phyloP scores from a whole-genome alignment of 2,329 filamentous ascomycete genomes.

The Phyllosticta citriasiana region DNA sequence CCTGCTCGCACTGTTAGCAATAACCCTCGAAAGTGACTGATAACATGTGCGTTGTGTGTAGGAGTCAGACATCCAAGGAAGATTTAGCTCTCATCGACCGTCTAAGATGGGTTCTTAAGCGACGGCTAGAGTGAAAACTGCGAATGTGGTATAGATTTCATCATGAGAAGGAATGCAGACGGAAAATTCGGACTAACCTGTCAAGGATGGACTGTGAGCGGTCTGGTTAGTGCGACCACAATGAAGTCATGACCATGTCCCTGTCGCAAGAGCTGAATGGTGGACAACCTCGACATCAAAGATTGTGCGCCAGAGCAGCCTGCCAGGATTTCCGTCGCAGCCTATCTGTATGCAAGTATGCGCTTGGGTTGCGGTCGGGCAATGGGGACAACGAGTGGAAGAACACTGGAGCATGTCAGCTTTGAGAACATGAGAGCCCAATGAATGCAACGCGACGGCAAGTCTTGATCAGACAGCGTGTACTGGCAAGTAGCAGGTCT shows the following conservation, averaged over 20 bases:
- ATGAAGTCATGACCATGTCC: too few relatives aligned
- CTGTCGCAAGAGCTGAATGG: too few relatives aligned
- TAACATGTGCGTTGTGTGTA: not conserved
- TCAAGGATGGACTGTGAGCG: not conserved
- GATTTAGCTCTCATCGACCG: slow-evolving; percentile 28
- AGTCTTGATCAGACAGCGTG: slow-evolving; percentile 54
- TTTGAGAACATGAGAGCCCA: not conserved
- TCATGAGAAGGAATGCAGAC: slow-evolving; percentile 10
- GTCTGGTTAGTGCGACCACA: not conserved
- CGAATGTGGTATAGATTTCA: slow-evolving; percentile 15
- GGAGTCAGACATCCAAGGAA: slow-evolving; percentile 32
- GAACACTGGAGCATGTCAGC: not conserved
- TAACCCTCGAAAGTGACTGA: not conserved
- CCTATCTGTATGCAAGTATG: not conserved
- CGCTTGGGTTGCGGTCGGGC: not conserved
- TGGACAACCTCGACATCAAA: not conserved
- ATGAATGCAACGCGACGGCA: not conserved
- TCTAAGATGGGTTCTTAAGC: slow-evolving; percentile 29
- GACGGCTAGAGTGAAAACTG: slow-evolving; percentile 24
- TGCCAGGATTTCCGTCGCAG: not conserved
- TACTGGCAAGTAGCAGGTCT: slow-evolving; percentile 78
- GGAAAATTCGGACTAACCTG: slow-evolving; percentile 2
- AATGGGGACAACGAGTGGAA: not conserved
- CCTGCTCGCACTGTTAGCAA: not conserved
- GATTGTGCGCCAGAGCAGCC: not conserved